Conservation (phyloP, 73 alveolate genomes). For the Diophrys appendiculata region DNA sequence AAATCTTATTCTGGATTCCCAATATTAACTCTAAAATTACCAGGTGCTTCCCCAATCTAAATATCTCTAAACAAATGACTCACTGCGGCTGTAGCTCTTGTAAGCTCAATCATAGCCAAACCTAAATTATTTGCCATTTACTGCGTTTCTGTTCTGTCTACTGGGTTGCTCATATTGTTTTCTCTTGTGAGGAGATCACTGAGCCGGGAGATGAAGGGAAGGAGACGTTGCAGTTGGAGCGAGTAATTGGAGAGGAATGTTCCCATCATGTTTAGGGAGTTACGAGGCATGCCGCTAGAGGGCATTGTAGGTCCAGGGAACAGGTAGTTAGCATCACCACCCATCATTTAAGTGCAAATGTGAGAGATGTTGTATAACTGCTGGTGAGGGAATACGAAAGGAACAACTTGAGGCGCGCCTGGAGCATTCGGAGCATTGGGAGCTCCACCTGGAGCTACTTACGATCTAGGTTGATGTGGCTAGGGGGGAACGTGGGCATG, state of each 20-base stretch:
- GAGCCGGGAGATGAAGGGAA: constrained; percentile 41
- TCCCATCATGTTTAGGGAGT: constrained; percentile 28
- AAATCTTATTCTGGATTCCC: background rate
- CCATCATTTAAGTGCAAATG: constrained; percentile 42
- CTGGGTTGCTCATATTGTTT: constrained; percentile 23
- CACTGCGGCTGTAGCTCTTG: constrained; percentile 28
- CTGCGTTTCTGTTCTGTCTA: constrained; percentile 43
- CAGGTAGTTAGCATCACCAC: constrained; percentile 11
- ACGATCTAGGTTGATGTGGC: background rate
- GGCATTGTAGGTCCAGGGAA: constrained; percentile 68
- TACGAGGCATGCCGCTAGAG: constrained; percentile 27
- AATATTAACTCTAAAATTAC: background rate
- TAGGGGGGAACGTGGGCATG: background rate
- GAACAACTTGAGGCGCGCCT: background rate
- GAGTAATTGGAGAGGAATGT: constrained; percentile 26
- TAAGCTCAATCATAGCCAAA: constrained; percentile 39
- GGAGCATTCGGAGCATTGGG: constrained; percentile 3
- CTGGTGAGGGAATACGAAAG: constrained; percentile 38
- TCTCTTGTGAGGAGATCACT: constrained; percentile 61
- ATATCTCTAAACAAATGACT: constrained; percentile 48
- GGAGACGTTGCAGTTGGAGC: constrained; percentile 12
- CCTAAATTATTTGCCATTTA: constrained; percentile 37
- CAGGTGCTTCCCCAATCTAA: constrained; percentile 21
- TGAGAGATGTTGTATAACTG: constrained; percentile 13
- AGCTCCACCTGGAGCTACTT: background rate